phyloP scores from a whole-genome alignment of 1,139 yeast species.

The Protomyces arabidopsidicola region DNA sequence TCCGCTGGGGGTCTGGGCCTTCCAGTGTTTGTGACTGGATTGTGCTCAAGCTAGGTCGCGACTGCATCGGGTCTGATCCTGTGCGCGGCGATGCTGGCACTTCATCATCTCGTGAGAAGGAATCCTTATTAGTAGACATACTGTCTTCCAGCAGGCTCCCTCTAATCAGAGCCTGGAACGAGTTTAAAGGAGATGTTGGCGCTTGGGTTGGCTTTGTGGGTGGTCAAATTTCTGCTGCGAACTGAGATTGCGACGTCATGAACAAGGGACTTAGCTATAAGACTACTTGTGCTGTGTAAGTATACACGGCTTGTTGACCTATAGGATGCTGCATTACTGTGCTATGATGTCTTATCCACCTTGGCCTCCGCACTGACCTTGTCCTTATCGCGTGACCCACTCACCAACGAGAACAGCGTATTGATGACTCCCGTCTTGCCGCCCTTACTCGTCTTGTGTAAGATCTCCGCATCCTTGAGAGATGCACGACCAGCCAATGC shows the following conservation, averaged over 20 bases:
- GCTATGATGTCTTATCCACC: neutral
- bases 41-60: neutral
- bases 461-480: conserved; percentile 7
- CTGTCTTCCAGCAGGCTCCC: too few relatives aligned
- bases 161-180: too few relatives aligned
- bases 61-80: neutral
- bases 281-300: too few relatives aligned
- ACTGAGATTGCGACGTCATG: too few relatives aligned
- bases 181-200: too few relatives aligned
- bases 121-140: too few relatives aligned
- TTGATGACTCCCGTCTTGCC: conserved; percentile 19
- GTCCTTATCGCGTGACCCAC: conserved; percentile 17
- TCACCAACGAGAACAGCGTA: conserved; percentile 21
- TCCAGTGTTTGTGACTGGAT: neutral
- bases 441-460: conserved; percentile 18
- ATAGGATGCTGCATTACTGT: too few relatives aligned
- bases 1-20: conserved; percentile 6
- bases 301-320: too few relatives aligned
- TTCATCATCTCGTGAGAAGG: neutral
- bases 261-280: too few relatives aligned
- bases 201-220: too few relatives aligned
- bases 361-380: neutral
- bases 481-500: conserved; percentile 25
- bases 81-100: neutral
- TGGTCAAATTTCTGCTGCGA: too few relatives aligned